Conservation (phyloP, 345 rosid species). For the Pistacia integerrima region DNA sequence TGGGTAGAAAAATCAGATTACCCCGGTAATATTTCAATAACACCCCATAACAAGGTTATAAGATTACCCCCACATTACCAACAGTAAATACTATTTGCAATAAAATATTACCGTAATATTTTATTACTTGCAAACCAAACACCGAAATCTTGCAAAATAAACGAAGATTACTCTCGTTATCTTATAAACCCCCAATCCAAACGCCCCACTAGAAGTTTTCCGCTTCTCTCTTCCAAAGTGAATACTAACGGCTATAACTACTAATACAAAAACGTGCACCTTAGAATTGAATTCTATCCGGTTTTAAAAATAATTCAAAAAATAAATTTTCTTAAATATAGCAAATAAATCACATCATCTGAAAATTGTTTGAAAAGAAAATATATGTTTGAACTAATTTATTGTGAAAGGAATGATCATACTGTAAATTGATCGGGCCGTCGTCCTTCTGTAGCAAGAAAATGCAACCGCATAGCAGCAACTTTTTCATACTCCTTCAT, state of each 20-base stretch:
- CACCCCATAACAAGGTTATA: no score
- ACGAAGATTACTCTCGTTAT: no score
- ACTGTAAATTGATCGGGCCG: slow-evolving; percentile 92
- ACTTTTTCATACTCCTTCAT: slow-evolving; percentile 77
- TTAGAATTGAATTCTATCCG: not conserved
- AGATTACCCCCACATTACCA: no score
- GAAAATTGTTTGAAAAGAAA: not conserved
- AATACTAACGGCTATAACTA: not conserved
- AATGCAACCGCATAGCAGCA: slow-evolving; percentile 80
- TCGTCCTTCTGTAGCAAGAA: slow-evolving; percentile 75
- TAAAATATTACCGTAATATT: no score
- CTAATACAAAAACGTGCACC: not conserved
- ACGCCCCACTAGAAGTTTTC: not conserved
- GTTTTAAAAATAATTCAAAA: not conserved
- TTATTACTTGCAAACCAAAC: no score
- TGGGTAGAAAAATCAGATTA: no score
- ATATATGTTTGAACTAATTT: not conserved
- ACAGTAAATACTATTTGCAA: no score
- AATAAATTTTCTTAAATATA: not conserved
- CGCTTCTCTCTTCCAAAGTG: not conserved
- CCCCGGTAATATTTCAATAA: no score
- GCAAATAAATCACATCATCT: not conserved
- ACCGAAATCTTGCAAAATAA: no score
- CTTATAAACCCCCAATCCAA: no score
- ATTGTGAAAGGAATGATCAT: slow-evolving; percentile 27